phyloP scores from a whole-genome alignment of 2,329 filamentous ascomycete genomes.

The Lachnellula hyalina region DNA sequence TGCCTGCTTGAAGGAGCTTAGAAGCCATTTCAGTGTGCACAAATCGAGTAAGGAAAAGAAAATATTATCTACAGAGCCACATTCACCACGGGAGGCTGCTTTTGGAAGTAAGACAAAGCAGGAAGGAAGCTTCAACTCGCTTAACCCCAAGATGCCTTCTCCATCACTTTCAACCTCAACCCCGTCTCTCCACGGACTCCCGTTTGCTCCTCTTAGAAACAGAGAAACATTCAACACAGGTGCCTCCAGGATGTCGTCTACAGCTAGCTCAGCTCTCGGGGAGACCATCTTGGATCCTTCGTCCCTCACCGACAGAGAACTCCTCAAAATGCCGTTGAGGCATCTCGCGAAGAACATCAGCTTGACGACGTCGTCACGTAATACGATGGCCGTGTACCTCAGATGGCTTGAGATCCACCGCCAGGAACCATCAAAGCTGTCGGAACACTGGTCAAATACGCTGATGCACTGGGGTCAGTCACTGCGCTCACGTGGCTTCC shows the following conservation, averaged over 20 bases:
- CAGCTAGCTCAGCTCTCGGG: not conserved
- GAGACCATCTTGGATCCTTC: conserved; percentile 9
- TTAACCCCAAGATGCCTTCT: not conserved
- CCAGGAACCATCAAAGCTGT: conserved; percentile 5
- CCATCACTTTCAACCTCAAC: not conserved
- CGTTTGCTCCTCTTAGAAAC: not conserved
- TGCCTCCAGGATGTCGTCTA: not conserved
- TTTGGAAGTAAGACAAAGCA: not conserved
- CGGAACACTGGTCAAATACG: conserved; percentile 21
- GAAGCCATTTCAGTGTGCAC: too few relatives aligned
- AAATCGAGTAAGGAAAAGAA: too few relatives aligned
- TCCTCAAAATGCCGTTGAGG: conserved; percentile 16
- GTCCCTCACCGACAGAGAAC: conserved; percentile 12
- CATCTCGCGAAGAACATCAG: conserved; percentile 16
- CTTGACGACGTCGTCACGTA: conserved; percentile 4
- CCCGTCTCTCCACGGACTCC: not conserved
- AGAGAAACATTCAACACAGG: not conserved
- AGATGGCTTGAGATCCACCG: conserved; percentile 26
- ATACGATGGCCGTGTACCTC: conserved; percentile 19
- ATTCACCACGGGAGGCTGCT: not conserved
- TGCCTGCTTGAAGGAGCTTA: too few relatives aligned
- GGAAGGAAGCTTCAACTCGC: not conserved
- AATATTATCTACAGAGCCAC: not conserved
- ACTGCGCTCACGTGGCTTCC: conserved; percentile 15
- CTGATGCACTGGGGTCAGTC: conserved; percentile 23